Conservation (phyloP, 2,329 filamentous ascomycete genomes). For the Ascochyta viciae-villosae region DNA sequence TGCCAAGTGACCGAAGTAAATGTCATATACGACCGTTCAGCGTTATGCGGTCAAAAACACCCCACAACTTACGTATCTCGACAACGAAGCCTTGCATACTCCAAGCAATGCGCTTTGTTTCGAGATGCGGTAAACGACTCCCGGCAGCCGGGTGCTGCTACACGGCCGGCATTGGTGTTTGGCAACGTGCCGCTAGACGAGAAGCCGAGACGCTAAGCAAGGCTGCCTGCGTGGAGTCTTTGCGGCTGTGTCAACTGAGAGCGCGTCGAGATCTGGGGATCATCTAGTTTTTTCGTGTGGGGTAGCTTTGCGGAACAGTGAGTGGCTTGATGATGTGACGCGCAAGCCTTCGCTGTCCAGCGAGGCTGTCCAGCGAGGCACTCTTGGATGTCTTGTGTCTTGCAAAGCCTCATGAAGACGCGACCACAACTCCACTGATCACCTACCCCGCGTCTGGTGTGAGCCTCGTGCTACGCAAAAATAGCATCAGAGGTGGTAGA, state of each 20-base stretch:
- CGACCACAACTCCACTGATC: constrained; percentile 1
- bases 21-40: neutral
- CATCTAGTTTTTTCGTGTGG: neutral
- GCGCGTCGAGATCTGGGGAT: constrained; percentile 7
- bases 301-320: neutral
- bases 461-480: constrained; percentile 3
- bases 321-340: constrained; percentile 2
- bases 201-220: constrained; percentile 14
- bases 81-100: constrained; percentile 9
- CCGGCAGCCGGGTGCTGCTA: neutral
- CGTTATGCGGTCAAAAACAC: neutral
- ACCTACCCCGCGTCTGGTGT: neutral
- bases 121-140: neutral
- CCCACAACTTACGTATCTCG: neutral
- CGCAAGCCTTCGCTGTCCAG: constrained; percentile 15
- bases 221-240: constrained; percentile 3
- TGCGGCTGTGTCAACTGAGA: constrained; percentile 5
- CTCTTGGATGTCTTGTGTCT: neutral
- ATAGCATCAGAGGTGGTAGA: constrained; percentile 5
- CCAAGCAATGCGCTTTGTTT: constrained; percentile 5
- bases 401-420: constrained; percentile 9
- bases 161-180: neutral
- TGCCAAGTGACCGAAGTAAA: constrained; percentile 8
- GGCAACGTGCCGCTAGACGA: constrained; percentile 3
- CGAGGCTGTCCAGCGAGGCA: neutral